phyloP scores from a whole-genome alignment of 1,284 basidiomycete species.

The Puccinia novopanici region DNA sequence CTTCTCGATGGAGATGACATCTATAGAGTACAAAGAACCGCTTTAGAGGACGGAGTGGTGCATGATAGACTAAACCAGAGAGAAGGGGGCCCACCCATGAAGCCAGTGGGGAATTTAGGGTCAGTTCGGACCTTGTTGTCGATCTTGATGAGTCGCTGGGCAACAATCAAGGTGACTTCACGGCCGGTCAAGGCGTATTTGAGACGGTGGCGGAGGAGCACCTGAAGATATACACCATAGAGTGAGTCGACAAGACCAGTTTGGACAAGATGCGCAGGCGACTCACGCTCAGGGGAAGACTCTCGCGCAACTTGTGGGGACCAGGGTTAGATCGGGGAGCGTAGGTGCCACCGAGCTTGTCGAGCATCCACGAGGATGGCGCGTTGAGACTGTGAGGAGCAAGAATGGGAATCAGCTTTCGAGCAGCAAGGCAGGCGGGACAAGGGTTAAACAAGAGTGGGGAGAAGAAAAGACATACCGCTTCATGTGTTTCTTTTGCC shows the following conservation, averaged over 20 bases:
- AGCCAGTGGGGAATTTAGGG: conserved; percentile 92
- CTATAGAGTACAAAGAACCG: conserved; percentile 62
- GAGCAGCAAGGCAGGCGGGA: neutral
- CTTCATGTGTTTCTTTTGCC: conserved; percentile 99
- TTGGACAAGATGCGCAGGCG: neutral
- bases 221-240: conserved; percentile 68
- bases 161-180: conserved; percentile 92
- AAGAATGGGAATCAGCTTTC: neutral
- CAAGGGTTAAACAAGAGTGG: neutral
- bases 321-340: conserved; percentile 95
- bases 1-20: conserved; percentile 96
- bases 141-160: conserved; percentile 96
- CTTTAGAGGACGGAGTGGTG: neutral
- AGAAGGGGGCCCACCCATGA: conserved; percentile 74
- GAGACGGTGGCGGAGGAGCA: conserved; percentile 97
- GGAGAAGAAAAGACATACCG: conserved; percentile 61
- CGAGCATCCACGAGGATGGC: conserved; percentile 99
- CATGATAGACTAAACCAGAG: neutral
- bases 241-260: neutral
- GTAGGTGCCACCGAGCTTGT: conserved; percentile 97
- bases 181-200: conserved; percentile 97
- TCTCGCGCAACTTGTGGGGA: conserved; percentile 99
- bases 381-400: conserved; percentile 69
- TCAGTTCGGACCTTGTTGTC: conserved; percentile 99
- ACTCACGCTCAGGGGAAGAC: conserved; percentile 66